These are phyloP conservation scores for Megacollybia marginata DNA, from an alignment of 768 basidiomycete genomes.

Conservation along the genomic window DNA sequence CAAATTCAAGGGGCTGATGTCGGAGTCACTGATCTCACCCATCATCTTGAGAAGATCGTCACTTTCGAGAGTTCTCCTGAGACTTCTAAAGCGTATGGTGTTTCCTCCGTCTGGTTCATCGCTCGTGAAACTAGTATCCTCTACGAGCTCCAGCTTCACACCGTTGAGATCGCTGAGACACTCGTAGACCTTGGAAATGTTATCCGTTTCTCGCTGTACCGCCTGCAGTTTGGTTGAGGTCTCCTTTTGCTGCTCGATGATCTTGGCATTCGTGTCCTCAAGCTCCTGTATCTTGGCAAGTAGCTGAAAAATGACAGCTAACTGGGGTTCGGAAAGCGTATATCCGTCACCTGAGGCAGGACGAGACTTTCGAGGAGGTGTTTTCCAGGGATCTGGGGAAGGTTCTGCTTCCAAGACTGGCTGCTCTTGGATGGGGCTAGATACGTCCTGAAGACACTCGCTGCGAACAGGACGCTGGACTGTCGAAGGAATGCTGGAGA, in stretches of 20 bases:
- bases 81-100: constrained; percentile 43
- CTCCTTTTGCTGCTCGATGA: constrained; percentile 55
- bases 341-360: constrained; percentile 8
- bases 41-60: constrained; percentile 17
- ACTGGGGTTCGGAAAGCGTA: constrained; percentile 25
- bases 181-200: constrained; percentile 65
- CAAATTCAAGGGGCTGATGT: background rate
- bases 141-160: constrained; percentile 32
- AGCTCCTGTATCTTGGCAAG: constrained; percentile 70
- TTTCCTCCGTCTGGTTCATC: constrained; percentile 11
- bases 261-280: constrained; percentile 63
- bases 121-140: constrained; percentile 5
- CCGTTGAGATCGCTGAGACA: constrained; percentile 49
- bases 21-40: background rate
- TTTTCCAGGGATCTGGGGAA: background rate
- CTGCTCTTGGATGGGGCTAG: background rate
- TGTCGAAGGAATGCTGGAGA: constrained; percentile 24
- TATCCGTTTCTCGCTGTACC: constrained; percentile 66
- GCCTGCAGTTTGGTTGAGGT: constrained; percentile 56
- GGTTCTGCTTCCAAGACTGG: background rate
- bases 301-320: constrained; percentile 60
- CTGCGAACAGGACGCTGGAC: constrained; percentile 10
- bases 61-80: constrained; percentile 31
- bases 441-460: background rate
- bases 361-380: constrained; percentile 3